Evolutionary conservation across 2,329 filamentous ascomycete genomes (phyloP).

Genomic region (Tolypocladium ovalisporum): DNA sequence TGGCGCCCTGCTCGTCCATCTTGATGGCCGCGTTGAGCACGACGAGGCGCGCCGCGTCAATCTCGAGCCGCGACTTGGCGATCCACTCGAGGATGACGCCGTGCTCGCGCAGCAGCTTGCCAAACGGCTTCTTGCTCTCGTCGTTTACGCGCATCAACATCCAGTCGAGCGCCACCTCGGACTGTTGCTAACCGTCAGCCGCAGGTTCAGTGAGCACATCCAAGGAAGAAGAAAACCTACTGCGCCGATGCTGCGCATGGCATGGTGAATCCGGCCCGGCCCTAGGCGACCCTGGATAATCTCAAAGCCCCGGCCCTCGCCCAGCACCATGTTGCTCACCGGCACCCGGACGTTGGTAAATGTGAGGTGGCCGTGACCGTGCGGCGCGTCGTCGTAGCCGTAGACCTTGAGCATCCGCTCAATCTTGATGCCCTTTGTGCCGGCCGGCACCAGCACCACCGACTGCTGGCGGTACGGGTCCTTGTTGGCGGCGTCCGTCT

Average conservation of each 20-base stretch:
- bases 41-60: constrained; percentile 79
- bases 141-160: constrained; percentile 93
- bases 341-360: constrained; percentile 90
- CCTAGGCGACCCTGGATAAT: constrained; percentile 96
- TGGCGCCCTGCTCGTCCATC: constrained; percentile 84
- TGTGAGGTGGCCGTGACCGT: constrained; percentile 86
- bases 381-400: constrained; percentile 95
- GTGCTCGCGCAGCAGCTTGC: constrained; percentile 76
- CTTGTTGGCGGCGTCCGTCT: constrained; percentile 65
- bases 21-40: constrained; percentile 92
- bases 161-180: constrained; percentile 88
- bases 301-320: constrained; percentile 90
- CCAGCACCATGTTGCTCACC: constrained; percentile 72
- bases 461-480: constrained; percentile 86
- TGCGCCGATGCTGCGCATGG: constrained; percentile 88
- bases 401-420: constrained; percentile 90
- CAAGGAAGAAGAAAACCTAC: constrained; percentile 30
- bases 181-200: constrained; percentile 25
- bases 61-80: constrained; percentile 83
- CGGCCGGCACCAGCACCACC: constrained; percentile 76
- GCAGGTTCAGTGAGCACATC: neutral
- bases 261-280: constrained; percentile 93
- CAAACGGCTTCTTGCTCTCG: constrained; percentile 80
- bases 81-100: constrained; percentile 94
- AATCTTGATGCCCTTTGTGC: constrained; percentile 77